Evolutionary conservation across 2,329 filamentous ascomycete genomes (phyloP), one percentile per base, ranked within the genome.

Genomic region (Trichoderma brevicompactum): DNA sequence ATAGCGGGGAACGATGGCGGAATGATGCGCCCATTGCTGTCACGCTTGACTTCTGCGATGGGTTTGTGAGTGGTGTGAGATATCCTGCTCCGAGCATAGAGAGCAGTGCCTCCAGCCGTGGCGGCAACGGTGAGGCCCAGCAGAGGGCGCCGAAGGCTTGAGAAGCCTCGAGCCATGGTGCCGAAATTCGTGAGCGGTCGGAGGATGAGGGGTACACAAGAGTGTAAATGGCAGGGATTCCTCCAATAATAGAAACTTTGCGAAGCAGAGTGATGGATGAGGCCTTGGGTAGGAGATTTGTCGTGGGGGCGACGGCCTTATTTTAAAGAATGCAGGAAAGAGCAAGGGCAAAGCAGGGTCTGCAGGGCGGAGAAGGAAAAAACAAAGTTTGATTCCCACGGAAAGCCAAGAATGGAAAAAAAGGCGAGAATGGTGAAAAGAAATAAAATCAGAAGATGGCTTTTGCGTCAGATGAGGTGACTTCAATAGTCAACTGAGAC

Each of bases 1-100:
- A 74, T 52, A 60, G 72, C 65, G 46, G 74, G 73, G 70, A 80
- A 80, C 7, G 71, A 69, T 0, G 79, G 79, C 2, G 78, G 75
- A 1, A 78, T 69, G 67, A 81, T 79, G 64, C 72, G 74, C 46
- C 78, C 77, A 44, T 69, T 67, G 65, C 63, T 64, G 65, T 80
- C 79, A 52, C 78, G 77, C 70, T 74, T 75, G 38, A 76, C 68
- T 50, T 75, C 71, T 5, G 72, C 77, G 43, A 78, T 67, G 17
- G 78, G 71, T 68, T 70, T 72, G 61, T 75, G 72, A 66, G 75
- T 71, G 65, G 75, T 70, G n/a, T 72, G 65, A 49, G 74, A 73
- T n/a, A 68, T 73, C 63, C 72, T 75, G 64, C 68, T 70, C 55
- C 70, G 69, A 46, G 71, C 65, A 67, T 77, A 77, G 66, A 75